Conservation (phyloP, 495 filamentous ascomycete genomes). For the Xylaria grammica region DNA sequence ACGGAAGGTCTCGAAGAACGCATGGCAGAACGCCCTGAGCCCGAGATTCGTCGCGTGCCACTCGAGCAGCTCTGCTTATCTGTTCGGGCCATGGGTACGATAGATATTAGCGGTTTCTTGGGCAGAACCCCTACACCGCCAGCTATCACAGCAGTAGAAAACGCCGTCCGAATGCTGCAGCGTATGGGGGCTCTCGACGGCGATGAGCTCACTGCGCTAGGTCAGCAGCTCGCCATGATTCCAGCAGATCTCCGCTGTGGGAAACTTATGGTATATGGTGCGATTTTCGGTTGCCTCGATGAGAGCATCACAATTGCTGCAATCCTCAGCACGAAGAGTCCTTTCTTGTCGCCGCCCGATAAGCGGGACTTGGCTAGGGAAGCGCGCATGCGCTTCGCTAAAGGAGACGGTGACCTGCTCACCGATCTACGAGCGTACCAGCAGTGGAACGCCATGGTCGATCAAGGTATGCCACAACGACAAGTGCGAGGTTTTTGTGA, state of each 20-base stretch:
- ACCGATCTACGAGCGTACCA: constrained; percentile 85
- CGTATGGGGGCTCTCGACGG: constrained; percentile 89
- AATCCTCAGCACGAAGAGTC: constrained; percentile 81
- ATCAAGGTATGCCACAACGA: constrained; percentile 59
- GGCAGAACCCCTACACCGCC: constrained; percentile 88
- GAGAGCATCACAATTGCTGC: constrained; percentile 87
- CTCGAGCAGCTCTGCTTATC: constrained; percentile 93
- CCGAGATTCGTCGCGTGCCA: constrained; percentile 90
- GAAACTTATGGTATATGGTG: constrained; percentile 95
- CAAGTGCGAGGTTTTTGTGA: constrained; percentile 79
- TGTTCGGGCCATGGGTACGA: constrained; percentile 91
- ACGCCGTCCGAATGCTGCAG: constrained; percentile 75
- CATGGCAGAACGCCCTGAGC: constrained; percentile 90
- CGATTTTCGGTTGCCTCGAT: constrained; percentile 90
- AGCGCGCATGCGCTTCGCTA: constrained; percentile 74
- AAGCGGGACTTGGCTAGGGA: constrained; percentile 82
- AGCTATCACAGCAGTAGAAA: constrained; percentile 80
- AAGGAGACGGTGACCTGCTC: constrained; percentile 82
- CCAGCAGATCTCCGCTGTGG: constrained; percentile 91
- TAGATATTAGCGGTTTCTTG: constrained; percentile 79
- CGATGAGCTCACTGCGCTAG: constrained; percentile 84
- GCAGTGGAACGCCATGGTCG: constrained; percentile 72
- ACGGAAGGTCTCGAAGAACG: constrained; percentile 78
- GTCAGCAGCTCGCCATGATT: constrained; percentile 89
- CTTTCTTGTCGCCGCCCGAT: constrained; percentile 81